Base-by-base conservation (phyloP, 2,329 filamentous ascomycete species). In the Lachnellula hyalina region DNA sequence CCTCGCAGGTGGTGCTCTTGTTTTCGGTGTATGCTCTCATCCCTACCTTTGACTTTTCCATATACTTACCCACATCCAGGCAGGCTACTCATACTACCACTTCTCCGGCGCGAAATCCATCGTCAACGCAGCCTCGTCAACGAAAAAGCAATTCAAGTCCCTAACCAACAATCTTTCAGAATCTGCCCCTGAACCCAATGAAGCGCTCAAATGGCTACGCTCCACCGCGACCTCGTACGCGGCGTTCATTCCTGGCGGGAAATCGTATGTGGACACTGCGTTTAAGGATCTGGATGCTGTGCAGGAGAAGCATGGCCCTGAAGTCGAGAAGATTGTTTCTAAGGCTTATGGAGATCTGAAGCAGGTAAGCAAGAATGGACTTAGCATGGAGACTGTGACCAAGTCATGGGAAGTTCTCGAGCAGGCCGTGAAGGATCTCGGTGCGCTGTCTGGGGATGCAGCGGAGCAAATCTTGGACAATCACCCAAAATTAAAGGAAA, bases 211-310 rank as follows among this genome's bases (percentile, higher is more conserved):
- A 57, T 85, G 80, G 73, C 78, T 91, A 57, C 83, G 83, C 64
- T 74, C 83, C 54, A 83, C 85, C 12, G 82, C 83, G 28, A 83
- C 82, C 66, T 83, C 83, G 23, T 91, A 91, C 65, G 85, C 86
- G 2, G 75, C 74, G 2, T 89, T 86, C 76, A 80, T 92, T 32
- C 88, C 88, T 0, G 88, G 88, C 12, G 87, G 84, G 2, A 79
- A 80, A 32, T 72, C 76, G 47, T 89, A 87, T 63, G 81, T 91
- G 47, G 85, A 91, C 65, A 71, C 76, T 1, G 82, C 81, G 0
- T 92, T 91, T 71, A 75, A 86, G 23, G 87, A 90, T 62, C 74
- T 89, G 44, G 87, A 90, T 48, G 81, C 78, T 34, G 77, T 91
- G 32, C 80, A 83, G 45, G 71, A 81, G 60, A 85, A 86, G 65